phyloP scores from a whole-genome alignment of 1,284 basidiomycete genomes.

The Lentinus polychrous region DNA sequence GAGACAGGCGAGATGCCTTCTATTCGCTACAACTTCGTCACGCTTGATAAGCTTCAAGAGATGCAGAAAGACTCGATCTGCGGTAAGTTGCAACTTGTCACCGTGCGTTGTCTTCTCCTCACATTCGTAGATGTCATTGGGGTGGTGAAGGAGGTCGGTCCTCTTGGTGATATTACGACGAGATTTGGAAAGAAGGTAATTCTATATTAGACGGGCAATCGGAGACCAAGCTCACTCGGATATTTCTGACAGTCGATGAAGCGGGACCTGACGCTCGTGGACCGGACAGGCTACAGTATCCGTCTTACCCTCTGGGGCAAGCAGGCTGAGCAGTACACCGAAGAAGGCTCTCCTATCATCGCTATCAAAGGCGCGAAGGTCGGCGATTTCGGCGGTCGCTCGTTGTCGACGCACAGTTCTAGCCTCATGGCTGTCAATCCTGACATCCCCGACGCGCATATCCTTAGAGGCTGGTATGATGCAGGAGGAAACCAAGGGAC shows the following conservation, averaged over 20 bases:
- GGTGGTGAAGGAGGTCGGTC: conserved; percentile 75
- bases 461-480: conserved; percentile 90
- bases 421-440: conserved; percentile 81
- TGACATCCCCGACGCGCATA: conserved; percentile 82
- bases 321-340: conserved; percentile 79
- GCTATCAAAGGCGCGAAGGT: conserved; percentile 97
- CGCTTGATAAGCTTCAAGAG: conserved; percentile 56
- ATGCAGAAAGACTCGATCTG: conserved; percentile 72
- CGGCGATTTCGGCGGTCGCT: conserved; percentile 90
- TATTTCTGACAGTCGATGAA: conserved; percentile 24
- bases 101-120: conserved; percentile 6
- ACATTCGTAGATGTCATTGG: conserved; percentile 70
- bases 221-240: not conserved
- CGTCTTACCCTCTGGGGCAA: conserved; percentile 95
- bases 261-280: conserved; percentile 85
- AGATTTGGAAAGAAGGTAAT: conserved; percentile 67
- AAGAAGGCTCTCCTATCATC: conserved; percentile 60
- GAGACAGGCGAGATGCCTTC: conserved; percentile 73
- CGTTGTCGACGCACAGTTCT: conserved; percentile 64
- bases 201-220: conserved; percentile 8
- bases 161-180: conserved; percentile 64
- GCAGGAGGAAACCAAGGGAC: conserved; percentile 50
- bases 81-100: conserved; percentile 43
- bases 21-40: conserved; percentile 81
- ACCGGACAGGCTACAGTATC: conserved; percentile 76